These are phyloP conservation scores for Dionaea muscipula DNA, from an alignment of 179 eudicot species.

Conservation along the genomic window DNA sequence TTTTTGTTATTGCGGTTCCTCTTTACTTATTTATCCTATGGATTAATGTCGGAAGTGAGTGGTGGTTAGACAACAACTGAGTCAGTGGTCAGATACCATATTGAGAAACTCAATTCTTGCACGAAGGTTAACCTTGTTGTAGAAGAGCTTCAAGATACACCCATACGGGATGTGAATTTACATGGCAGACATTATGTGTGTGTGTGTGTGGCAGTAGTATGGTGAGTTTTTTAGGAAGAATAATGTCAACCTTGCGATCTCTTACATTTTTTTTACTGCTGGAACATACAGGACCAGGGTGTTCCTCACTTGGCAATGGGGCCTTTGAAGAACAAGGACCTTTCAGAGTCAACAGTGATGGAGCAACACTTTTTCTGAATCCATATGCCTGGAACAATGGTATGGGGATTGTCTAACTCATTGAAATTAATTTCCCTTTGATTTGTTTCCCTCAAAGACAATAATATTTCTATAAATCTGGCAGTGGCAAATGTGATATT, in stretches of 20 bases:
- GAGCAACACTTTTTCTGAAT: slow-evolving; percentile 28
- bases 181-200: too few species aligned
- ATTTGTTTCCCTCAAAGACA: background rate
- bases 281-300: slow-evolving; percentile 39
- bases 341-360: slow-evolving; percentile 37
- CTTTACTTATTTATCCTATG: too few species aligned
- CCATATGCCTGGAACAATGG: slow-evolving; percentile 47
- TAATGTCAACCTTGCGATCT: too few species aligned
- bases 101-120: too few species aligned
- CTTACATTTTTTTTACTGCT: background rate
- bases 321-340: slow-evolving; percentile 47
- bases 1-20: background rate
- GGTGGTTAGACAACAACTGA: too few species aligned
- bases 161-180: too few species aligned
- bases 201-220: too few species aligned
- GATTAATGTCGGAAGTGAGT: too few species aligned
- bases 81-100: too few species aligned
- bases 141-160: too few species aligned
- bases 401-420: slow-evolving; percentile 2
- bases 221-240: too few species aligned
- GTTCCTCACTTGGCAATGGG: slow-evolving; percentile 52
- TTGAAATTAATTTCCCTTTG: background rate
- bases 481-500: slow-evolving; percentile 50
- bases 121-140: too few species aligned
- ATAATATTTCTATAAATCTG: background rate